Evolutionary conservation across 305 asterid species (phyloP), one percentile per base, ranked within the genome.

Genomic region (Fraxinus sp.): DNA sequence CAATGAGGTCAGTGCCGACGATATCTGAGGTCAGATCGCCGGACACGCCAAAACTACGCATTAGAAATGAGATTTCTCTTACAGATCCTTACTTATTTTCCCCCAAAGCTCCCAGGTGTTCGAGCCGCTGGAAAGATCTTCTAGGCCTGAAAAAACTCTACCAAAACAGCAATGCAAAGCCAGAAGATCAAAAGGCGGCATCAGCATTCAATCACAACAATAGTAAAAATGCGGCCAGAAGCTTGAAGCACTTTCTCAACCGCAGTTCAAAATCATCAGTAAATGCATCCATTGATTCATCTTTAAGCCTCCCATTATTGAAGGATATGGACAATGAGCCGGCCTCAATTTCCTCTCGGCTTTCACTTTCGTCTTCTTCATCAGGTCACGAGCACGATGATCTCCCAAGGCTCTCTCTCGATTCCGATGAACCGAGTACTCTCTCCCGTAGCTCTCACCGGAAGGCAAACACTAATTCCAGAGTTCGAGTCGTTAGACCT

Each of bases 51-150:
- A 88, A 86, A 0, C 64, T 83, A 33, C 87, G 91, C 26, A 87
- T 88, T 68, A 85, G 94, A 74, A 88, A 82, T 74, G 97, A 93
- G 88, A 85, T 91, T 13, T 89, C 89, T 26, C 73, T 88, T 70
- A 78, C 84, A 64, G 98, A 96, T 84, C 95, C 96, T 14, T 88
- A 88, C 82, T 64, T 93, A 85, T 94, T 93, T 84, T 96, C 98
- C 14, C 98, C 98, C 3, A 96, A 93, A 84, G 97, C 99, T 78
- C 98, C 98, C 28, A 90, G 95, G 71, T 92, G 99, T 86, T 90
- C 98, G 30, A 93, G 94, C 82, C 89, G 97, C 33, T 96, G 98
- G 99, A 96, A 90, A 79, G 99, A 92, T 91, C 87, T 96, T 68
- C 86, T 96, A 75, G 97, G 98, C 5, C 80, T 92, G 85, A 94